Evolutionary conservation across 228 moss, liverwort and hornwort genomes (phyloP), one percentile per base, ranked within the genome.

Genomic region (Sphagnum fallax): DNA sequence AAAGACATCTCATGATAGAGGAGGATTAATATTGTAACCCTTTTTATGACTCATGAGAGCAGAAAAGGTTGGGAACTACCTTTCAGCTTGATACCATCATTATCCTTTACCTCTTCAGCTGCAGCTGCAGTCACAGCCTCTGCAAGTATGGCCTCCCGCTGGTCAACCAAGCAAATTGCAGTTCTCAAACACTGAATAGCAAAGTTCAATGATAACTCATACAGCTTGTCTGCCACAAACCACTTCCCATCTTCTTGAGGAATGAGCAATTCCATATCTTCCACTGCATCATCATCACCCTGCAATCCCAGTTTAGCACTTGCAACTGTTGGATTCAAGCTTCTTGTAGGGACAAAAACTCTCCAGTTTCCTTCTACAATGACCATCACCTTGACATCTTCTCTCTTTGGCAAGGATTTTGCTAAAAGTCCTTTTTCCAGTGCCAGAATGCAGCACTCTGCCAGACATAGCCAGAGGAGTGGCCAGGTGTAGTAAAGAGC

Each of bases 391-490:
- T 82, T 5, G n/a, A 94, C 67, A 12, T 87, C 83, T 5, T 91
- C 91, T 76, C 81, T 73, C 76, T 86, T 94, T 50, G 77, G 48
- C 9, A 71, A 68, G 6, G 63, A 68, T 51, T 68, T 78, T 57
- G 89, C 86, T 18, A 89, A 18, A 10, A 89, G 73, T 50, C 89
- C 91, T 64, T 90, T 90, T 73, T 91, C 94, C 59, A 87, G 80
- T 13, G 94, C 91, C 51, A 83, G 71, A 64, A 91, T 87, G 76
- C 91, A 91, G 72, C 94, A 86, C 86, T 94, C 94, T 2, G 94
- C 91, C 60, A 94, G 86, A 65, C 83, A 87, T 62, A 94, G 76
- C 94, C 94, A 94, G 49, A 94, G 75, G 73, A 94, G 68, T 10
- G 94, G 94, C 66, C 82, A 82, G 67, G 91, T 94, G 86, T 84